These are phyloP conservation scores for Jaenimonas drosophilae DNA, from an alignment of 208 protist genomes.

Conservation along the genomic window DNA sequence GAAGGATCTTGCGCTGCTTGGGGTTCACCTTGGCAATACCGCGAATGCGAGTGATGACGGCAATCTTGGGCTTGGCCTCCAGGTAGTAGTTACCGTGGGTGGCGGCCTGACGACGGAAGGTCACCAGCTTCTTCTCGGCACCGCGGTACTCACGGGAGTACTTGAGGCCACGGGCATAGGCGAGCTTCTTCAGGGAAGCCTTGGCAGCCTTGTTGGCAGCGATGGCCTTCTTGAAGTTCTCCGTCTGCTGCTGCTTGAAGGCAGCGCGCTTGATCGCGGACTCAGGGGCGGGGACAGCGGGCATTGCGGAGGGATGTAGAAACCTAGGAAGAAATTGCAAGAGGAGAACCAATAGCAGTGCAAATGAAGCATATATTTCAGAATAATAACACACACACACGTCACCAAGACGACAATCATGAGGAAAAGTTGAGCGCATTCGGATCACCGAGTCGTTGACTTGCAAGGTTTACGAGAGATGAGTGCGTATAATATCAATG, in stretches of 20 bases:
- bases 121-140: slow-evolving; percentile 83
- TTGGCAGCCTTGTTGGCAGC: slow-evolving; percentile 57
- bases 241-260: slow-evolving; percentile 86
- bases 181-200: slow-evolving; percentile 59
- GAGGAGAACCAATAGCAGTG: not conserved
- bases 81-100: slow-evolving; percentile 95
- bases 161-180: slow-evolving; percentile 62
- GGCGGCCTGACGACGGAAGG: slow-evolving; percentile 85
- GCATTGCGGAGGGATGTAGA: slow-evolving; percentile 18
- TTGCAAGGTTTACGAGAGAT: too few species aligned
- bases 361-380: not conserved
- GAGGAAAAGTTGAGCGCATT: too few species aligned
- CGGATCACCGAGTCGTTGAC: too few species aligned
- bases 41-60: slow-evolving; percentile 98
- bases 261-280: slow-evolving; percentile 85
- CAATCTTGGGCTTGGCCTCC: slow-evolving; percentile 97
- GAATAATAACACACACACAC: not conserved
- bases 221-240: slow-evolving; percentile 83
- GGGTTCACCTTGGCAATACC: slow-evolving; percentile 98
- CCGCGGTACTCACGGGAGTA: slow-evolving; percentile 96
- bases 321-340: slow-evolving; percentile 3
- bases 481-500: slow-evolving; percentile 3
- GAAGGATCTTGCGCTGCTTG: slow-evolving; percentile 98
- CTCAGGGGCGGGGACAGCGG: slow-evolving; percentile 78
- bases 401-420: too few species aligned